Conservation (phyloP, 1,284 basidiomycete species). For the Caloboletus inedulis region DNA sequence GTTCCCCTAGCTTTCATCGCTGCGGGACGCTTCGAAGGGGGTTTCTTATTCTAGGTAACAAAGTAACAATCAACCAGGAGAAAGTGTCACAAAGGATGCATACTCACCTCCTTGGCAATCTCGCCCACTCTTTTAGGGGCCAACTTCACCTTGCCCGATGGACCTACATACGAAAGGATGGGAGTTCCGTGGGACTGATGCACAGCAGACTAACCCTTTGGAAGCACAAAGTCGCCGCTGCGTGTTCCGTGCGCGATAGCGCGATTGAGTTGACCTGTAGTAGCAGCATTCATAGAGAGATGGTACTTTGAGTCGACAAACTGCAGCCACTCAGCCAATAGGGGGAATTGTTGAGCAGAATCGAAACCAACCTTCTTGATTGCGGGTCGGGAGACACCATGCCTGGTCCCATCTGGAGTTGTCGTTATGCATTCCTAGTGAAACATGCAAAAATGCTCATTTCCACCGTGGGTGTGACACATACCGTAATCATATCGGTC, state of each 20-base stretch:
- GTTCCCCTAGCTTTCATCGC: constrained; percentile 22
- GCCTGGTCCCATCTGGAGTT: constrained; percentile 62
- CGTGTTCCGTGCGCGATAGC: constrained; percentile 69
- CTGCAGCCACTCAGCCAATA: constrained; percentile 33
- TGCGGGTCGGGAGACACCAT: constrained; percentile 71
- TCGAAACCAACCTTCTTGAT: constrained; percentile 71
- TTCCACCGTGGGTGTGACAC: constrained; percentile 2
- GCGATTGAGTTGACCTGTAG: constrained; percentile 64
- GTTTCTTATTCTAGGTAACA: constrained; percentile 34
- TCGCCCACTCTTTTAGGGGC: constrained; percentile 51
- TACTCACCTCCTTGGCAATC: constrained; percentile 59
- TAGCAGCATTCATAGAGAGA: constrained; percentile 54
- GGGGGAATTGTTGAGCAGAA: not conserved
- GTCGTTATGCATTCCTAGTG: constrained; percentile 64
- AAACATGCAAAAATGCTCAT: not conserved
- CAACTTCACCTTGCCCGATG: constrained; percentile 69
- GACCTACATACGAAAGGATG: constrained; percentile 16
- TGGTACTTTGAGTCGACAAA: constrained; percentile 73
- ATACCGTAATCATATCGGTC: constrained; percentile 61
- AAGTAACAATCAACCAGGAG: constrained; percentile 6
- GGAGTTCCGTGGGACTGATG: not conserved
- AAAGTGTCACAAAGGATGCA: not conserved
- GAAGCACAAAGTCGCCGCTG: constrained; percentile 61
- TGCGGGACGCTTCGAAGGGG: not conserved
- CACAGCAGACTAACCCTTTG: constrained; percentile 52